These are phyloP conservation scores for Fusarium sp. DNA, from an alignment of 2,329 filamentous ascomycete species.

Conservation along the genomic window DNA sequence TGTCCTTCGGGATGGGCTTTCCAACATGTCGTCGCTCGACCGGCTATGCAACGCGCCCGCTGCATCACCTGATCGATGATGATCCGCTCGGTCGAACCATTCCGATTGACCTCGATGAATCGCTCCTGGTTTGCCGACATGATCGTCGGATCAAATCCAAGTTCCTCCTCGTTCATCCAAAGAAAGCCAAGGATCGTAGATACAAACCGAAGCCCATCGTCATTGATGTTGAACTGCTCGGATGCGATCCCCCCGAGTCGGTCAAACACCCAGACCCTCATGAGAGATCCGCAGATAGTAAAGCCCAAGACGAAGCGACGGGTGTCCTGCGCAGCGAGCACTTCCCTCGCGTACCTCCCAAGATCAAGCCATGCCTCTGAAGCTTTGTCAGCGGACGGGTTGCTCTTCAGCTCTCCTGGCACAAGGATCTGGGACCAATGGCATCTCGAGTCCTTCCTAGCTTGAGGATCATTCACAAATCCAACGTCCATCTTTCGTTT, in stretches of 20 bases:
- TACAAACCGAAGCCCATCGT: conserved; percentile 54
- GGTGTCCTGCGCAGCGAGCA: conserved; percentile 53
- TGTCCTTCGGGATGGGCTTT: conserved; percentile 53
- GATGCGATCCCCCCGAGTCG: conserved; percentile 57
- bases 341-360: conserved; percentile 55
- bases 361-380: conserved; percentile 53
- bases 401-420: conserved; percentile 59
- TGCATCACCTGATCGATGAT: conserved; percentile 52
- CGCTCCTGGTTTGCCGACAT: conserved; percentile 43
- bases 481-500: conserved; percentile 43
- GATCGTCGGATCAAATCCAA: conserved; percentile 59
- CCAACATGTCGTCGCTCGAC: conserved; percentile 57
- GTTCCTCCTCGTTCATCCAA: conserved; percentile 51
- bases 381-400: conserved; percentile 50
- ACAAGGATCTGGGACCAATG: conserved; percentile 57
- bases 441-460: conserved; percentile 39
- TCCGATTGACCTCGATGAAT: conserved; percentile 53
- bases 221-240: conserved; percentile 57
- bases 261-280: conserved; percentile 60
- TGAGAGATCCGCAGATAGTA: conserved; percentile 56
- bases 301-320: conserved; percentile 59
- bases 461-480: conserved; percentile 45
- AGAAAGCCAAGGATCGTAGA: conserved; percentile 54
- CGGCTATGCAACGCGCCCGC: conserved; percentile 48
- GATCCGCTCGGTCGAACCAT: conserved; percentile 51